Conservation (phyloP, 2,329 filamentous ascomycete genomes). For the Chaetomium strumarium region DNA sequence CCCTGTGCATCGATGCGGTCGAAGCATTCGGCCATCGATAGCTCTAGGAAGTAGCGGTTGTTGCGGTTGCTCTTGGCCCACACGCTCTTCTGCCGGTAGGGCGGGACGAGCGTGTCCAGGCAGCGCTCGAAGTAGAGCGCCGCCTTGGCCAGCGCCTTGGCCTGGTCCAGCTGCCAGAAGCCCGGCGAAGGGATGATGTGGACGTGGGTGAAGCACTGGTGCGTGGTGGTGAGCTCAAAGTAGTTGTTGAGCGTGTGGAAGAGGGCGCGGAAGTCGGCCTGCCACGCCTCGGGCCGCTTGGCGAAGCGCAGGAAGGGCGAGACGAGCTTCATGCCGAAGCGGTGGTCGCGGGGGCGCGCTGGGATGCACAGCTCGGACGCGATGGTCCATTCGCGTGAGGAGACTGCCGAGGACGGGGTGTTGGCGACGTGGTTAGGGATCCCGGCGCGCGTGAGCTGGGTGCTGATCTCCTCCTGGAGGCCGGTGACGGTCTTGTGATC, state of each 20-base stretch:
- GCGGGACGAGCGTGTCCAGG: conserved; percentile 23
- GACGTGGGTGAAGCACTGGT: conserved; percentile 24
- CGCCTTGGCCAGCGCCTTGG: conserved; percentile 20
- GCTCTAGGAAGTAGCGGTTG: conserved; percentile 18
- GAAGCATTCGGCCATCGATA: conserved; percentile 17
- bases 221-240: conserved; percentile 22
- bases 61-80: conserved; percentile 25
- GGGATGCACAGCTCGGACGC: conserved; percentile 18
- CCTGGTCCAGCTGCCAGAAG: conserved; percentile 19
- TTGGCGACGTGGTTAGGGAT: conserved; percentile 17
- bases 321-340: conserved; percentile 22
- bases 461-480: conserved; percentile 21
- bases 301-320: conserved; percentile 23
- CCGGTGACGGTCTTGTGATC: conserved; percentile 14
- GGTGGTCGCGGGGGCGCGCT: conserved; percentile 17
- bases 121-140: conserved; percentile 25
- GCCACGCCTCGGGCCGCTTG: conserved; percentile 15
- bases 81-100: conserved; percentile 19
- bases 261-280: conserved; percentile 5
- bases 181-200: conserved; percentile 20
- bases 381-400: conserved; percentile 20
- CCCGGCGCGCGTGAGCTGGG: conserved; percentile 12
- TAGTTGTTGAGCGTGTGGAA: conserved; percentile 17
- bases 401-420: neutral
- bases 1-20: conserved; percentile 11